Base-by-base conservation (phyloP, 2,329 filamentous ascomycete species). In the Cercospora zeina region DNA sequence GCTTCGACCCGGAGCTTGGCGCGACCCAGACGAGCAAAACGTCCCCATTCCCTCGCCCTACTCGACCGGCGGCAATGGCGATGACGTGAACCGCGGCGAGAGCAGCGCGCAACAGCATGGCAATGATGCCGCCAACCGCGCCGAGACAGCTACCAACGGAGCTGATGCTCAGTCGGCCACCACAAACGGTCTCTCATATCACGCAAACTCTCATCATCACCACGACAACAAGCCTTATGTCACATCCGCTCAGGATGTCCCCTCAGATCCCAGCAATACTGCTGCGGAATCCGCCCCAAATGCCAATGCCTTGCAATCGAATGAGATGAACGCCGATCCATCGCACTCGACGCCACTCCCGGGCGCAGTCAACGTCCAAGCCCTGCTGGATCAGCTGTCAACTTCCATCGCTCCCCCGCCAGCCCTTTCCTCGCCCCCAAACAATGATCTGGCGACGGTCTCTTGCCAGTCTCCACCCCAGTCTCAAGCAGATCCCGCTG, bases 281-380 rank as follows among this genome's bases (percentile, higher is more conserved):
- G 42, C 62, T 42, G 58, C 51, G 61, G 65, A 60, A 30, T 31
- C 58, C 42, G 59, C 62, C n/a, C 53, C 42, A 13, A n/a, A 58
- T 55, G 56, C 61, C 62, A 61, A 65, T 61, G 61, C 58, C 58
- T 54, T 31, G 59, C 67, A 70, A 56, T 68, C 75, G 19, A 67
- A 51, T 68, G 67, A 64, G 62, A 49, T 61, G 39, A 47, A 54
- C 7, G 13, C 51, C 13, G 61, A 50, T 33, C 61, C 64, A 42
- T 50, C 56, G 34, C 62, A 64, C 39, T 45, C 60, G 19, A 60
- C 60, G 58, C 59, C 63, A 34, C 19, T 57, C 27, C 63, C 60
- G 36, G 69, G 71, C 70, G 73, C 72, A 70, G 73, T 80, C 71
- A 75, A 81, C 70, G 76, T 79, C 61, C 78, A 81, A 74, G 75